Evolutionary conservation across 495 filamentous ascomycete genomes (phyloP), one percentile per base, ranked within the genome.

Genomic region (Trichoderma erinaceum): DNA sequence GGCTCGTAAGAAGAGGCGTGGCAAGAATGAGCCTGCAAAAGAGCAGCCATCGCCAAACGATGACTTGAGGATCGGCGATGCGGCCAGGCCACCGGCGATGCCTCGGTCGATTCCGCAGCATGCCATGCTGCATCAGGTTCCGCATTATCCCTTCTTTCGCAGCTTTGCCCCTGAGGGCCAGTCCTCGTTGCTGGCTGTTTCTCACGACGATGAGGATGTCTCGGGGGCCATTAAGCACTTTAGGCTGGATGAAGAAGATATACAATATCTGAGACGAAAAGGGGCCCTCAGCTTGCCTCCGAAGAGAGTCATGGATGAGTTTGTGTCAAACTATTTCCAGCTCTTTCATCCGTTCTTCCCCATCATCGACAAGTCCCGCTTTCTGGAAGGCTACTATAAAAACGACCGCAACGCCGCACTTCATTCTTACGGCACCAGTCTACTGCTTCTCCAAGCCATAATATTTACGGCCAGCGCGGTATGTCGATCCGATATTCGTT

Each of bases 101-200:
- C 56, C 56, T 10, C 56, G 56, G 1, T 61, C 56, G 25, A 66
- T 66, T 7, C 65, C 65, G 16, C 41, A 66, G 41, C 65, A 66
- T 50, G n/a, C 48, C 65, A 66, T 66, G 65, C 65, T 66, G 18
- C 65, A 66, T 13, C 65, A 66, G 48, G 65, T 66, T 11, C 65
- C 65, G 48, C 65, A 66, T 41, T 66, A 66, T 29, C 65, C 65
- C 21, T 66, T 66, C 65, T 50, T 66, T 18, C 65, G 41, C 43
- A 41, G 48, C 65, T 50, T 66, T 41, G 48, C 65, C 43, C 65
- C 65, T 25, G 41, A 27, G 8, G 25, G 65, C 41, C 25, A 41
- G 65, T 32, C 65, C 15, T 66, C 65, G 25, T 10, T 61, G 56
- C 25, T 66, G 32, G 41, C 65, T 21, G 65, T 66, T 18, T 66